A percentile compares a stretch with the other conserved stretches of the same genome.
Evolutionary conservation across 495 filamentous ascomycete genomes (phyloP).

Genomic region (Aspergillus coremiiformis): DNA sequence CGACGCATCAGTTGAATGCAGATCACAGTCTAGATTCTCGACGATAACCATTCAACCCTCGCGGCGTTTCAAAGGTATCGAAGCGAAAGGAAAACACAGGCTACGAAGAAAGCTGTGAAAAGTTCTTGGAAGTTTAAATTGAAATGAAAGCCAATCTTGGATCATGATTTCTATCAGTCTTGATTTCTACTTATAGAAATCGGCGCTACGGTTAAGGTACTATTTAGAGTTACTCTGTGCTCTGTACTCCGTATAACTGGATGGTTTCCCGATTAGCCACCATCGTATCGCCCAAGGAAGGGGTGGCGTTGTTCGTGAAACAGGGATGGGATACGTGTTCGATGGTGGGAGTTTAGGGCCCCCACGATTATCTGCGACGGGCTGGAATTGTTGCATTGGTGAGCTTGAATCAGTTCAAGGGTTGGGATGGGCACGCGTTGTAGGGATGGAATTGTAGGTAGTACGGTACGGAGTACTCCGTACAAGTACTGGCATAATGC

Average conservation of each 20-base stretch:
- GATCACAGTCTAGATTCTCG: not conserved
- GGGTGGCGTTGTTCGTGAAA: not conserved
- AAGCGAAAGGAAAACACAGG: slow-evolving; percentile 11
- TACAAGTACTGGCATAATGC: too few species aligned
- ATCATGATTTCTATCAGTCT: too few species aligned
- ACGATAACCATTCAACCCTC: too few species aligned
- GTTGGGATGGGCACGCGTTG: slow-evolving; percentile 6
- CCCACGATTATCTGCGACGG: not conserved
- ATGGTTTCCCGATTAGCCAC: not conserved
- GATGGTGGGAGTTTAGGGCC: not conserved
- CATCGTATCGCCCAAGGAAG: not conserved
- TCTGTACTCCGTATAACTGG: not conserved
- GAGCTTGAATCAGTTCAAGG: not conserved
- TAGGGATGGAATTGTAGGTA: not conserved
- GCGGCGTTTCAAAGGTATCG: slow-evolving; percentile 5
- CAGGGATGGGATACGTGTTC: not conserved
- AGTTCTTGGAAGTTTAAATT: not conserved
- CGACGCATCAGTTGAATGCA: not conserved
- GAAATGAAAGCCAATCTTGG: not conserved
- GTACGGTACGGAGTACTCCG: too few species aligned
- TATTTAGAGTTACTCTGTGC: not conserved
- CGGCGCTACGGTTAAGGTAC: not conserved
- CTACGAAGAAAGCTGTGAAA: slow-evolving; percentile 3
- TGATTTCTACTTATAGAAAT: not conserved
- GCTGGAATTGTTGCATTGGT: not conserved